These are phyloP conservation scores for Taphrina pruni DNA, from an alignment of 1,139 yeast species.

Conservation along the genomic window DNA sequence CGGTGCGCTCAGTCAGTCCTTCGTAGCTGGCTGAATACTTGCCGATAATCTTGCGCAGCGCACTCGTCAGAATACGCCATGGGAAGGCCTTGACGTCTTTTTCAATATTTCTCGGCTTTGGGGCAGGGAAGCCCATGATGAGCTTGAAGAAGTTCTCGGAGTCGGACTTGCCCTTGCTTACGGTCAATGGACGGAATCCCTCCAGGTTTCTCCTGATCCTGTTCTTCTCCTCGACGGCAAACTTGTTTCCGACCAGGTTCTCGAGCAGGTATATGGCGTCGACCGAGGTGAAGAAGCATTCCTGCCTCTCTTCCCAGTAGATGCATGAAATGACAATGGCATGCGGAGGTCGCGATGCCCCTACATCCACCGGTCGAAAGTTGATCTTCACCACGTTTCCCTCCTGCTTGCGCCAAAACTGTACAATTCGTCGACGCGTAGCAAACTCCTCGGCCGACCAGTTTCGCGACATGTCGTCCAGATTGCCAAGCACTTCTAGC, in stretches of 20 bases:
- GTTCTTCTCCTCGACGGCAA: conserved; percentile 72
- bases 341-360: conserved; percentile 49
- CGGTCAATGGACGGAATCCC: conserved; percentile 67
- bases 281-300: conserved; percentile 67
- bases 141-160: conserved; percentile 60
- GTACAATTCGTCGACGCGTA: conserved; percentile 51
- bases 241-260: conserved; percentile 62
- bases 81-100: conserved; percentile 73
- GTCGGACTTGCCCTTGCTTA: conserved; percentile 60
- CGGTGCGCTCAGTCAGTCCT: conserved; percentile 28
- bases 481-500: conserved; percentile 51
- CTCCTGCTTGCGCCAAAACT: conserved; percentile 51
- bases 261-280: conserved; percentile 68
- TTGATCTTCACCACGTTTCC: conserved; percentile 52
- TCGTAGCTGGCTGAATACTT: conserved; percentile 55
- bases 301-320: conserved; percentile 62
- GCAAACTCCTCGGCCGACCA: conserved; percentile 52
- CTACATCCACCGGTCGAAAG: conserved; percentile 51
- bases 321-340: conserved; percentile 62
- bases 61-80: conserved; percentile 63
- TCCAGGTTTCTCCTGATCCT: conserved; percentile 72
- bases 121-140: conserved; percentile 68
- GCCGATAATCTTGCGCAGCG: conserved; percentile 65
- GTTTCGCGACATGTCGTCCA: conserved; percentile 51
- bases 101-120: conserved; percentile 74